Evolutionary conservation across 148 eudicot species (phyloP).

Genomic region (Cornus florida): DNA sequence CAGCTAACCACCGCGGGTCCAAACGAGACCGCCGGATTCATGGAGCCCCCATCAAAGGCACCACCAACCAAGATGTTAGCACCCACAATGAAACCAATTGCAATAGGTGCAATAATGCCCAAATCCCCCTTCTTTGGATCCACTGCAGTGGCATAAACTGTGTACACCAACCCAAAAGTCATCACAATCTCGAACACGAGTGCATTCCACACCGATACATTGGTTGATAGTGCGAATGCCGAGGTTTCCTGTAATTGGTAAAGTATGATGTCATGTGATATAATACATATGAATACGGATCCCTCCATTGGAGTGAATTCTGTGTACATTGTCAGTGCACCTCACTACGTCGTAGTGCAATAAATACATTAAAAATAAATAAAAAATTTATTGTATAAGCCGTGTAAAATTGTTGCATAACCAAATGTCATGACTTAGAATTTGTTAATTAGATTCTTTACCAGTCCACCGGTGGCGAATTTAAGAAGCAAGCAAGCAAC

Average conservation of each 20-base stretch:
- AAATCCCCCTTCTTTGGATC: conserved; percentile 70
- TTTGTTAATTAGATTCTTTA: conserved; percentile 12
- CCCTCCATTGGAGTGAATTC: too few species aligned
- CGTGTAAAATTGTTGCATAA: too few species aligned
- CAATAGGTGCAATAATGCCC: conserved; percentile 57
- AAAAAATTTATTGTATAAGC: too few species aligned
- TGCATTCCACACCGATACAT: conserved; percentile 50
- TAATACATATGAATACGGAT: too few species aligned
- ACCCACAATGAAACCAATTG: conserved; percentile 65
- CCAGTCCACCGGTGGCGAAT: conserved; percentile 42
- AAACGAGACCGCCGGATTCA: conserved; percentile 57
- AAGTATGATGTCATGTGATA: not conserved
- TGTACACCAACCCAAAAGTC: conserved; percentile 56
- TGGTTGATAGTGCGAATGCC: conserved; percentile 51
- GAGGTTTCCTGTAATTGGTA: conserved; percentile 41
- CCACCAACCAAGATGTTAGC: conserved; percentile 74
- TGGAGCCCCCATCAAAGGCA: conserved; percentile 69
- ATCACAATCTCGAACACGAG: conserved; percentile 63
- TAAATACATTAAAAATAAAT: too few species aligned
- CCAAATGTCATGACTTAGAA: too few species aligned
- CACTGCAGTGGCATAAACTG: conserved; percentile 39
- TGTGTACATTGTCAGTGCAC: too few species aligned
- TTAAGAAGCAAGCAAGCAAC: conserved; percentile 45
- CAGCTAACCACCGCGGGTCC: conserved; percentile 42
- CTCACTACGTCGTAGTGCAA: too few species aligned